Base-by-base conservation (phyloP, 495 filamentous ascomycete species). In the Hyaloscypha hepaticicola region DNA sequence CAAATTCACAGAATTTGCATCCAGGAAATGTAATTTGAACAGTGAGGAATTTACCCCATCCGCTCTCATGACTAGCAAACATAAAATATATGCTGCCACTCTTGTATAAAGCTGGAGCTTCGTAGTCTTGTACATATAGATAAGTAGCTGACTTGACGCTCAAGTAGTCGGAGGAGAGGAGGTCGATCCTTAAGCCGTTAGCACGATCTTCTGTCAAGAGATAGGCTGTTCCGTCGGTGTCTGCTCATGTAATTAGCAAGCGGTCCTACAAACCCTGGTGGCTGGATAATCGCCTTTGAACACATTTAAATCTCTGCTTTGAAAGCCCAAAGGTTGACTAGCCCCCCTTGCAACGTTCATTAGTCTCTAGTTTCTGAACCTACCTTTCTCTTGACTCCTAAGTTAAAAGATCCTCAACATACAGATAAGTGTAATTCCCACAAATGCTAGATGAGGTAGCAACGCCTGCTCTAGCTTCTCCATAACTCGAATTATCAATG, bases 381-480 rank as follows among this genome's bases (percentile, higher is more conserved):
- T 50, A 6, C 22, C 8, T 29, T 49, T 29, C 29, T 12, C 27
- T 24, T 48, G 5, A 22, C 12, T 27, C 24, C 2, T 28, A 33
- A 33, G 45, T 22, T 52, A 3, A 14, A 19, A 11, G 28, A 29
- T 45, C 38, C 19, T 19, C 19, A 5, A 71, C 70, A 64, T 41
- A 70, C 70, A 69, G 59, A 60, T 77, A 76, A n/a, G 67, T 73
- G 69, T 89, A 90, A 22, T 71, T 74, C 7, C 87, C 87, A 70
- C 87, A 90, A 9, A 89, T 82, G n/a, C 22, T 73, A 66, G 78
- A 76, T 1, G 81, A 79, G 0, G 82, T 86, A 0, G 86, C 87
- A 34, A 90, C 86, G 3, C 83, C 87, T 0, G 85, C 83, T 62
- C 83, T 85, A 11, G 87, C 87, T 33, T 89, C 86, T 1, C 79